phyloP scores from a whole-genome alignment of 2,329 filamentous ascomycete genomes.

The Lasiodiplodia theobromae region DNA sequence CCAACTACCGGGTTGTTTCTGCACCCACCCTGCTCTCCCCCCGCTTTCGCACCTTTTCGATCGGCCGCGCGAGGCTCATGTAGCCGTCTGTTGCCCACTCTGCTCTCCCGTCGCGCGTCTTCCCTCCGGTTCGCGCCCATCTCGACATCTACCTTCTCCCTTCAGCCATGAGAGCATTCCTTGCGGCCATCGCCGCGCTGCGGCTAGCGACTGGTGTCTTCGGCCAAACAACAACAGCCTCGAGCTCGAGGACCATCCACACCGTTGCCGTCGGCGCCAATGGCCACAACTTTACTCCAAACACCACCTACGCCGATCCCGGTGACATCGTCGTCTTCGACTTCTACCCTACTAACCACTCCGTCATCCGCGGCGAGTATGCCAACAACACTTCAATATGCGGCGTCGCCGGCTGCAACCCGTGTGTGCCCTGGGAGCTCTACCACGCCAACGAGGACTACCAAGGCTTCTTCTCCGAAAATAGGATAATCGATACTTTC shows the following conservation, averaged over 20 bases:
- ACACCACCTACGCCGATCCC: slow-evolving; percentile 42
- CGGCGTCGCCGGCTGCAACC: slow-evolving; percentile 34
- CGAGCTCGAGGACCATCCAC: slow-evolving; percentile 34
- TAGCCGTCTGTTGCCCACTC: background rate
- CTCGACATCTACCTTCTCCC: too few relatives aligned
- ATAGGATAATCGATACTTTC: slow-evolving; percentile 37
- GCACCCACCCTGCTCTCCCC: background rate
- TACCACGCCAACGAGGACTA: slow-evolving; percentile 38
- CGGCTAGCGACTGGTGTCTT: background rate
- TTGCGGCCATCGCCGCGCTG: slow-evolving; percentile 1
- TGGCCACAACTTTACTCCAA: slow-evolving; percentile 46
- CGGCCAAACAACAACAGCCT: background rate
- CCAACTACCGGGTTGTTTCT: slow-evolving; percentile 9
- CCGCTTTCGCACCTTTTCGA: background rate
- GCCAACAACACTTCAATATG: slow-evolving; percentile 29
- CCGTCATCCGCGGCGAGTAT: slow-evolving; percentile 51
- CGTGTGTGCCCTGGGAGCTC: slow-evolving; percentile 50
- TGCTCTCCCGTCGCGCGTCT: background rate
- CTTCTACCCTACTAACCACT: slow-evolving; percentile 53
- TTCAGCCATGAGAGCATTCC: background rate
- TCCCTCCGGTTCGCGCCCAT: slow-evolving; percentile 1
- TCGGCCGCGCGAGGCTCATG: slow-evolving; percentile 7
- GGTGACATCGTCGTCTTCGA: slow-evolving; percentile 49
- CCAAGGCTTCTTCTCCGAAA: slow-evolving; percentile 43
- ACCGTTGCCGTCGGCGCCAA: slow-evolving; percentile 47